Conservation (phyloP, 1,284 basidiomycete genomes). For the Trichosporon coremiiforme region DNA sequence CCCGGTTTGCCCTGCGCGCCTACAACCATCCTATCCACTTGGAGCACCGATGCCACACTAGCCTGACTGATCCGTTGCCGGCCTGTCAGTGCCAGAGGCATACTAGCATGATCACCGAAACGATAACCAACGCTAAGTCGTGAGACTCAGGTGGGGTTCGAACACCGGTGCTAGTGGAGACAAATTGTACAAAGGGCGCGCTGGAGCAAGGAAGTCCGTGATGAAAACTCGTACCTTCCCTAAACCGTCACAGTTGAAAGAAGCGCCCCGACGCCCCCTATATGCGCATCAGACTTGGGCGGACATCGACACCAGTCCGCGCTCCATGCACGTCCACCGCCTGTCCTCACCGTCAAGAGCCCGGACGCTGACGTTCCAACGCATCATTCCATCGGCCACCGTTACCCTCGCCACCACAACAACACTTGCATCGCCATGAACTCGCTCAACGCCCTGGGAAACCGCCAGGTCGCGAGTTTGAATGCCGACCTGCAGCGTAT, state of each 20-base stretch:
- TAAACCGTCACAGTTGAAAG: slow-evolving; percentile 48
- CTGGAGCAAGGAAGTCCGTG: slow-evolving; percentile 51
- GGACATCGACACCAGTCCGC: neutral
- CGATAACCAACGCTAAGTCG: slow-evolving; percentile 39
- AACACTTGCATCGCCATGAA: slow-evolving; percentile 65
- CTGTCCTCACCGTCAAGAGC: neutral
- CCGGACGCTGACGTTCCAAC: neutral
- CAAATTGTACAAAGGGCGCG: slow-evolving; percentile 45
- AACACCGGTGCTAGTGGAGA: slow-evolving; percentile 55
- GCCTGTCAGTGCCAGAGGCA: slow-evolving; percentile 42
- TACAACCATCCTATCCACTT: slow-evolving; percentile 52
- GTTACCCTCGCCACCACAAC: slow-evolving; percentile 18
- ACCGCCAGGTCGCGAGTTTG: slow-evolving; percentile 84
- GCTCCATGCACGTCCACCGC: neutral
- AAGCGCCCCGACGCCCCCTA: neutral
- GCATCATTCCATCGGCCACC: neutral
- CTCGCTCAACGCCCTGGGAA: slow-evolving; percentile 88
- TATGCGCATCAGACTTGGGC: neutral
- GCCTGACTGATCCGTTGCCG: slow-evolving; percentile 56
- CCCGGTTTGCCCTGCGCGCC: slow-evolving; percentile 54
- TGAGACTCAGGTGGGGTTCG: slow-evolving; percentile 53
- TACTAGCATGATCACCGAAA: slow-evolving; percentile 53
- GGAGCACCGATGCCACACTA: slow-evolving; percentile 51
- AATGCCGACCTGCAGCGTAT: slow-evolving; percentile 81
- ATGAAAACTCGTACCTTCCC: slow-evolving; percentile 49